A percentile compares a stretch with the other conserved stretches of the same genome.
Conservation (phyloP, 2,329 filamentous ascomycete species). For the Trichoderma hamatum region DNA sequence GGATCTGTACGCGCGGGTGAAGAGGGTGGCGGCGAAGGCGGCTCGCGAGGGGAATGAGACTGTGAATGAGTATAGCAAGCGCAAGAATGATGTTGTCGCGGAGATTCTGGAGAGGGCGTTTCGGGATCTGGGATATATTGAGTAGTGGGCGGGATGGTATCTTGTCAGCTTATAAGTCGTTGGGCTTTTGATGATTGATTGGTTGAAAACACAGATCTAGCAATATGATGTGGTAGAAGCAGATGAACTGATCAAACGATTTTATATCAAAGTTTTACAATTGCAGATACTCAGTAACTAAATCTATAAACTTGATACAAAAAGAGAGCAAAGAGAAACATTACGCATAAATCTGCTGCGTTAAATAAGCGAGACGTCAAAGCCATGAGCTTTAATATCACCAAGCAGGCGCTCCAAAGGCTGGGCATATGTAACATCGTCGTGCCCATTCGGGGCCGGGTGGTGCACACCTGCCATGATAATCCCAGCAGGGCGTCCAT, state of each 20-base stretch:
- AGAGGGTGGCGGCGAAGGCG: slow-evolving; percentile 42
- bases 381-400: slow-evolving; percentile 1
- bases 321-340: not conserved
- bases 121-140: slow-evolving; percentile 22
- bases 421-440: slow-evolving; percentile 18
- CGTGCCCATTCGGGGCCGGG: not conserved
- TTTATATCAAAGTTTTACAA: too few relatives aligned
- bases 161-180: too few relatives aligned
- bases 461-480: not conserved
- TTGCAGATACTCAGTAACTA: too few relatives aligned
- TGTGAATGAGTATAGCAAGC: slow-evolving; percentile 44
- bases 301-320: too few relatives aligned
- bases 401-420: slow-evolving; percentile 5
- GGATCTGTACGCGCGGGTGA: slow-evolving; percentile 44
- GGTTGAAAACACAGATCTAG: not conserved
- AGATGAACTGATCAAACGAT: too few relatives aligned
- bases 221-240: not conserved
- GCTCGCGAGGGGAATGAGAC: slow-evolving; percentile 37
- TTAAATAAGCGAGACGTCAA: slow-evolving; percentile 14
- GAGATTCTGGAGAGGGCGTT: slow-evolving; percentile 41
- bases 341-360: not conserved
- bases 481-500: slow-evolving; percentile 12
- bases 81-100: slow-evolving; percentile 45
- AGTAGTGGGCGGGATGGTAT: not conserved
- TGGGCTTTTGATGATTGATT: not conserved